These are phyloP conservation scores for Lachnellula subtilissima DNA, from an alignment of 2,329 filamentous ascomycete genomes.

Conservation along the genomic window DNA sequence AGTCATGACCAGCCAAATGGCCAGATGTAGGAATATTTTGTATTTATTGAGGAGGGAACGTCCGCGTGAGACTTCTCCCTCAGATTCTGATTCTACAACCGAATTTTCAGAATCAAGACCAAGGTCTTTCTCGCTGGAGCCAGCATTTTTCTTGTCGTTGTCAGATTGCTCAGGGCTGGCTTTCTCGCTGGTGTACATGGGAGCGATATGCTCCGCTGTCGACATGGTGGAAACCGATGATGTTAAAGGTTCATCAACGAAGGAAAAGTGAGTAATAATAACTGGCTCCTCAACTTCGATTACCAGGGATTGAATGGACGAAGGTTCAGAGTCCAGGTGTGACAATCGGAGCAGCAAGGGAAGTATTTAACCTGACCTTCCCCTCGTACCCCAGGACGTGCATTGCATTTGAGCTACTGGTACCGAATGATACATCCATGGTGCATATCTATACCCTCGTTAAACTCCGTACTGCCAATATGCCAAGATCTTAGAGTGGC, in stretches of 20 bases:
- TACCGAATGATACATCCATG: not conserved
- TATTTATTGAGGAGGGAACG: conserved; percentile 4
- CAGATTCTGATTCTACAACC: conserved; percentile 2
- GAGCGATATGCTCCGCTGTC: not conserved
- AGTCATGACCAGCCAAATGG: conserved; percentile 9
- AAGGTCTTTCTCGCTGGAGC: conserved; percentile 11
- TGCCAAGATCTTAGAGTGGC: not conserved
- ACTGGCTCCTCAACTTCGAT: not conserved
- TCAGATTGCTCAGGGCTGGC: not conserved
- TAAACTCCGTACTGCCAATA: not conserved
- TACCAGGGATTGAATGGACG: not conserved
- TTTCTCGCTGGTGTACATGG: conserved; percentile 7
- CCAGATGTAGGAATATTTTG: conserved; percentile 6
- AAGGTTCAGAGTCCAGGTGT: not conserved
- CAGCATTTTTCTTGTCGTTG: conserved; percentile 7
- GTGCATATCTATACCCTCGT: not conserved
- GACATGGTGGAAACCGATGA: not conserved
- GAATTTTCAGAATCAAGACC: conserved; percentile 2
- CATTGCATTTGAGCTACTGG: not conserved
- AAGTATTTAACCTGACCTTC: not conserved
- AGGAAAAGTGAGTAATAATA: not conserved
- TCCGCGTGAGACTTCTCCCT: not conserved
- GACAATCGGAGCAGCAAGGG: not conserved
- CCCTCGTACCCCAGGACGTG: not conserved
- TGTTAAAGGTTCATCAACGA: not conserved